Conservation (phyloP, 768 basidiomycete genomes). For the Calocybe gangraenosa region DNA sequence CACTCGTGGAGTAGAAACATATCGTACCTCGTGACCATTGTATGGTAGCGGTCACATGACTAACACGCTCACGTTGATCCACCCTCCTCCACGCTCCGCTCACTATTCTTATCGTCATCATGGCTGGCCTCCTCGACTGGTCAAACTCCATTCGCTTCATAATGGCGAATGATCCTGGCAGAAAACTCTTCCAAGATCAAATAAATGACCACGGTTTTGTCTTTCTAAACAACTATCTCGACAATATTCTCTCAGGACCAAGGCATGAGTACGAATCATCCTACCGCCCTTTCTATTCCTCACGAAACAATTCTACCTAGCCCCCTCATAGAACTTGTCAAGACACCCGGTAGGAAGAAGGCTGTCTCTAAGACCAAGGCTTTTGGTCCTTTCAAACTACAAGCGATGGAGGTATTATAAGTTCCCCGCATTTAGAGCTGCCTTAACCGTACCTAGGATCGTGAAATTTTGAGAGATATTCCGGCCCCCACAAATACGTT, state of each 20-base stretch:
- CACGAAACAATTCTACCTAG: conserved; percentile 29
- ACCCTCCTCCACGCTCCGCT: neutral
- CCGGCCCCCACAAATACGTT: too few relatives aligned
- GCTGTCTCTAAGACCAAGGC: conserved; percentile 41
- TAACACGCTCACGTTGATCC: neutral
- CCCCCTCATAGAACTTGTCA: conserved; percentile 73
- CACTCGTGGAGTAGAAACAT: neutral
- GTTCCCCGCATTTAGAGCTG: too few relatives aligned
- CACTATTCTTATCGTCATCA: neutral
- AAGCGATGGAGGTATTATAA: too few relatives aligned
- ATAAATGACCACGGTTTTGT: conserved; percentile 73
- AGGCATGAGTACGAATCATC: conserved; percentile 54
- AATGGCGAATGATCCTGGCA: conserved; percentile 71
- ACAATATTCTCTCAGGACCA: conserved; percentile 63
- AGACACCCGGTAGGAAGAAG: conserved; percentile 78
- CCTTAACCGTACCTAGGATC: too few relatives aligned
- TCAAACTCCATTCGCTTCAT: conserved; percentile 58
- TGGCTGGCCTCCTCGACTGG: conserved; percentile 62
- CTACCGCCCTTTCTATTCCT: neutral
- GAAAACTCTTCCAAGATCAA: conserved; percentile 67
- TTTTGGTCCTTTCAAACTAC: conserved; percentile 20
- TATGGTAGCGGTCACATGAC: conserved; percentile 12
- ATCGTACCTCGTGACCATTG: neutral
- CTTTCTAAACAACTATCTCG: conserved; percentile 76
- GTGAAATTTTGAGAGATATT: too few relatives aligned